A percentile compares a stretch with the other conserved stretches of the same genome.
Conservation (phyloP, 2,329 filamentous ascomycete species). For the Teratosphaeria epicoccoides region DNA sequence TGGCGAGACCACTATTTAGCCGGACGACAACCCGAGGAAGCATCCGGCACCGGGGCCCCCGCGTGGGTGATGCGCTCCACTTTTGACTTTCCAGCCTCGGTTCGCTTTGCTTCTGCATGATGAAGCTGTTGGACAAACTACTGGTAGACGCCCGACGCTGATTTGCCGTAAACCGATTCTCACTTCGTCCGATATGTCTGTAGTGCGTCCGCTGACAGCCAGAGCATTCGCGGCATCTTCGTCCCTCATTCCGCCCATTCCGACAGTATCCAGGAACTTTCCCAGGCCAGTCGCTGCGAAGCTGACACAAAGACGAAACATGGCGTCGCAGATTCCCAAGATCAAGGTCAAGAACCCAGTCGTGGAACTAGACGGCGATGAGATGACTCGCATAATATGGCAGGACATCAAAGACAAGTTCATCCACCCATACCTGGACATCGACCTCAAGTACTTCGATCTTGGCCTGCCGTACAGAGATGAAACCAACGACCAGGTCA, state of each 20-base stretch:
- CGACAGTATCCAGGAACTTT: background rate
- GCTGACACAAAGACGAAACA: slow-evolving; percentile 26
- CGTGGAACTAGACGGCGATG: slow-evolving; percentile 87
- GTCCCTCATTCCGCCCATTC: background rate
- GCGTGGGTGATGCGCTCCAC: background rate
- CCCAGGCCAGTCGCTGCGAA: slow-evolving; percentile 23
- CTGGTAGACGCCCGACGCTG: background rate
- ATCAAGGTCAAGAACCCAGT: slow-evolving; percentile 99
- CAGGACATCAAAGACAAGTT: slow-evolving; percentile 98
- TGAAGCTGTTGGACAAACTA: background rate
- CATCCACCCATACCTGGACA: slow-evolving; percentile 88
- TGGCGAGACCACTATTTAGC: background rate
- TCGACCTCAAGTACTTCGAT: slow-evolving; percentile 67
- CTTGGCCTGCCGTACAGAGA: slow-evolving; percentile 85
- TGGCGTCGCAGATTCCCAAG: slow-evolving; percentile 50
- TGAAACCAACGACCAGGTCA: slow-evolving; percentile 93
- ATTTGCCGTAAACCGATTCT: background rate
- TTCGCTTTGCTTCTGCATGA: background rate
- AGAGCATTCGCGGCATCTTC: background rate
- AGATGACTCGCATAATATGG: slow-evolving; percentile 99
- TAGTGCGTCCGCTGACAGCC: background rate
- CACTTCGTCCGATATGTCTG: background rate
- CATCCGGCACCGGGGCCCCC: background rate
- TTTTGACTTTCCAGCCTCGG: background rate
- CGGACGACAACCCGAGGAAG: background rate